Base-by-base conservation (phyloP, 768 basidiomycete species). In the Podaxis carcinomalis region DNA sequence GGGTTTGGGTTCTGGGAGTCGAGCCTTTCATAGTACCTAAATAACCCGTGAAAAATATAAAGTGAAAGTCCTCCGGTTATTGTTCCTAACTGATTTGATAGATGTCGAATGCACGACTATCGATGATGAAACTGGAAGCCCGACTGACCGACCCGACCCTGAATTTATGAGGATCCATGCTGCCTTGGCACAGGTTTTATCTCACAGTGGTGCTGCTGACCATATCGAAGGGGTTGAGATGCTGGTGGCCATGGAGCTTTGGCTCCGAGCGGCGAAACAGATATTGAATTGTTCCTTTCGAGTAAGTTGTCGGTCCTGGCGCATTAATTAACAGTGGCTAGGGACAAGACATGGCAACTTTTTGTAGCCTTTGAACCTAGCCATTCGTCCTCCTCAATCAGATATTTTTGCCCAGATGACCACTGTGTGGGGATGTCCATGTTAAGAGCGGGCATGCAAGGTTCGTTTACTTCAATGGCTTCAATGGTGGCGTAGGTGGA, bases 151-250 rank as follows among this genome's bases (percentile, higher is more conserved):
- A 14, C 68, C 64, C 2, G 60, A 65, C 37, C 64, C 67, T 10
- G 44, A 58, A 37, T 63, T 64, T 44, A 56, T 69, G 61, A 32
- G 55, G 44, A 32, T 66, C 37, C 68, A 67, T 63, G 65, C 67
- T 16, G 64, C 67, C 32, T 65, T 68, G 51, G 68, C 64, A 7
- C 64, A 61, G 57, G 68, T 69, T 44, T 42, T 67, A 5, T 35
- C 63, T 19, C 40, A 62, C 42, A 60, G 56, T 40, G 64, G 66
- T n/a, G 6, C 42, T 16, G 42, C n/a, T 14, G 42, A 44, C 42
- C 19, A 19, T 14, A 13, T 44, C 19, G 42, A 44, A 19, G 16
- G 0, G 6, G 42, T n/a, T 7, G 4, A 44, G 42, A 44, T 4
- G 4, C 4, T 40, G 14, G 1, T 9, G 42, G 5, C 16, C 9